Evolutionary conservation across 306 rosid species (phyloP).

Genomic region (Acacia acuminata): DNA sequence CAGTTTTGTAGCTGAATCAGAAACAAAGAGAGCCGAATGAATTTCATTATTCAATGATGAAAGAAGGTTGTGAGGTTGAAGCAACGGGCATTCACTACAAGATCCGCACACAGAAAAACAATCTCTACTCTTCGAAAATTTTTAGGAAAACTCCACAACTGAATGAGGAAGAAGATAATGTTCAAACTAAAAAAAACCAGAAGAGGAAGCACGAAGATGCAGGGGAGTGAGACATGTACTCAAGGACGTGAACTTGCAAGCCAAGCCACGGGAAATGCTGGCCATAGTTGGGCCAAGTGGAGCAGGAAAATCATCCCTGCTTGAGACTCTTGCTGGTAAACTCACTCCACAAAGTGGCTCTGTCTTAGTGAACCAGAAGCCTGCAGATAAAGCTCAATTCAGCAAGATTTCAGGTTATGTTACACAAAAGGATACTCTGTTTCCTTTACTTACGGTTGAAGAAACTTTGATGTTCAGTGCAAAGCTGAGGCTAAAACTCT

Average conservation of each 20-base stretch:
- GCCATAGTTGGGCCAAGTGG: constrained; percentile 98
- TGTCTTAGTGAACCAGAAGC: constrained; percentile 60
- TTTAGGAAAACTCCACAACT: constrained; percentile 41
- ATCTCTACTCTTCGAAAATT: constrained; percentile 47
- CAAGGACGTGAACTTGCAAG: constrained; percentile 58
- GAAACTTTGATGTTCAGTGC: constrained; percentile 91
- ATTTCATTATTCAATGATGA: constrained; percentile 52
- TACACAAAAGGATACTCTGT: constrained; percentile 79
- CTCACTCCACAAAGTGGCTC: constrained; percentile 60
- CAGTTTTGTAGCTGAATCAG: constrained; percentile 32
- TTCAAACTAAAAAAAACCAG: constrained; percentile 31
- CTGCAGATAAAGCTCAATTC: constrained; percentile 62
- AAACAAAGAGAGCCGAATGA: constrained; percentile 34
- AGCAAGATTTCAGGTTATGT: constrained; percentile 83
- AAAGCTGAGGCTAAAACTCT: constrained; percentile 54
- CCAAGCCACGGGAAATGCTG: constrained; percentile 77
- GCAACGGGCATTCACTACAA: constrained; percentile 71
- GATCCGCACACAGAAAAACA: constrained; percentile 47
- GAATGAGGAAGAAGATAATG: constrained; percentile 28
- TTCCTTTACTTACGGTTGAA: constrained; percentile 84
- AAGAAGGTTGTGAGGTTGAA: constrained; percentile 84
- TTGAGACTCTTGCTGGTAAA: constrained; percentile 86
- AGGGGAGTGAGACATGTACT: constrained; percentile 58
- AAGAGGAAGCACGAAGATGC: constrained; percentile 35
- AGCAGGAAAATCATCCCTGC: constrained; percentile 88